Base-by-base conservation (phyloP, 306 rosid genomes). In the Sophora flavescens region DNA sequence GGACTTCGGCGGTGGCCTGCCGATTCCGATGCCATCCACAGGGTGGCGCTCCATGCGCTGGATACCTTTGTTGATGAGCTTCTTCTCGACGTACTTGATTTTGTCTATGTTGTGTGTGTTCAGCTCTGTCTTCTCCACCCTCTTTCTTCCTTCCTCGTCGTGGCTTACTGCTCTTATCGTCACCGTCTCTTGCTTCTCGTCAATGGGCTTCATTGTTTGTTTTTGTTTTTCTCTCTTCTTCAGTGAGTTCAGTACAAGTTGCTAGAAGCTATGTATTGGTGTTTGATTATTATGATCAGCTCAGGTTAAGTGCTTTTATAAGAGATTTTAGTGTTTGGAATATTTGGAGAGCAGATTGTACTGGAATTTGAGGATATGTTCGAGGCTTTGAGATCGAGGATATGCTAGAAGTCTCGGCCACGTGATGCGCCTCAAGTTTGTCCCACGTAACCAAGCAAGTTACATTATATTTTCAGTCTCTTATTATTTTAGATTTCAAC, bases 11-110 rank as follows among this genome's bases (percentile, higher is more conserved):
- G 96, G 94, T 2, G 79, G 86, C 45, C 45, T 48, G 0, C 84
- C 77, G 8, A 91, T 80, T 0, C 92, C 87, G 0, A 68, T 65
- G 6, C 91, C 89, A 41, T 87, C 80, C 2, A 54, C 80, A 0
- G 98, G 91, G 87, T 89, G 98, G 64, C 98, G 97, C 0, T 94
- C 98, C 47, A 78, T 32, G 2, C 96, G 84, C 51, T 79, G 89
- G 6, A 87, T 63, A 0, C 97, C 97, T 72, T 89, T 94, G 59
- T 87, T 77, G 38, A 72, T 15, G 41, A 90, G 93, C 84, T 94
- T 94, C 89, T 79, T 93, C 90, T 91, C 91, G 0, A 85, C 67
- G 80, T 85, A 85, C 74, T 84, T 86, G 67, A 88, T 1, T 22
- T 89, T 89, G 83, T 91, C 95, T 9, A 85, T 6, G 81, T 87